phyloP scores from a whole-genome alignment of 106 monocot genomes.

The Triglochin maritima region DNA sequence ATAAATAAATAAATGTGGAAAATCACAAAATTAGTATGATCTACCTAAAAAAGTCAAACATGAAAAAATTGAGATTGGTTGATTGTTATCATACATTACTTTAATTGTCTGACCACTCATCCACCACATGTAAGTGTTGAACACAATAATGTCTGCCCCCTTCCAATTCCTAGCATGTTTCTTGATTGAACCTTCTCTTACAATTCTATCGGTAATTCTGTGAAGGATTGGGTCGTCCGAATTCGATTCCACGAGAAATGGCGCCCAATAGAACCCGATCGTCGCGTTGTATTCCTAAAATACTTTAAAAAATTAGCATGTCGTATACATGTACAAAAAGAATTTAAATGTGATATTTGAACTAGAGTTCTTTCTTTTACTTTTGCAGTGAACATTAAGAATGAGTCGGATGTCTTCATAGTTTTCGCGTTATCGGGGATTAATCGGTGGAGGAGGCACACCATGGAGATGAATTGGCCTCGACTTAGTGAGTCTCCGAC shows the following conservation, averaged over 20 bases:
- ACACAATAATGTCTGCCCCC: constrained; percentile 58
- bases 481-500: constrained; percentile 10
- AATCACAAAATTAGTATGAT: neutral
- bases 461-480: constrained; percentile 7
- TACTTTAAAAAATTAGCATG: too few relatives aligned
- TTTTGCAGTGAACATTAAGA: constrained; percentile 49
- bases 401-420: constrained; percentile 30
- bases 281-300: constrained; percentile 67
- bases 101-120: constrained; percentile 31
- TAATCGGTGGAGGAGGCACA: constrained; percentile 55
- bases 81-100: neutral
- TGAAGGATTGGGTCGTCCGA: constrained; percentile 72
- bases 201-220: constrained; percentile 54
- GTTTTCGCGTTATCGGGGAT: constrained; percentile 51
- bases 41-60: neutral
- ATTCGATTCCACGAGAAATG: constrained; percentile 86
- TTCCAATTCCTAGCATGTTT: constrained; percentile 75
- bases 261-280: constrained; percentile 94
- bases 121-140: constrained; percentile 91
- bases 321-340: too few relatives aligned
- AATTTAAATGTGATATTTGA: too few relatives aligned
- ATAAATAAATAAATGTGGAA: neutral
- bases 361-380: constrained; percentile 13
- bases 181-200: constrained; percentile 49
- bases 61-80: too few relatives aligned